Base-by-base conservation (phyloP, 2,329 filamentous ascomycete species). In the Microsporum audouinii region DNA sequence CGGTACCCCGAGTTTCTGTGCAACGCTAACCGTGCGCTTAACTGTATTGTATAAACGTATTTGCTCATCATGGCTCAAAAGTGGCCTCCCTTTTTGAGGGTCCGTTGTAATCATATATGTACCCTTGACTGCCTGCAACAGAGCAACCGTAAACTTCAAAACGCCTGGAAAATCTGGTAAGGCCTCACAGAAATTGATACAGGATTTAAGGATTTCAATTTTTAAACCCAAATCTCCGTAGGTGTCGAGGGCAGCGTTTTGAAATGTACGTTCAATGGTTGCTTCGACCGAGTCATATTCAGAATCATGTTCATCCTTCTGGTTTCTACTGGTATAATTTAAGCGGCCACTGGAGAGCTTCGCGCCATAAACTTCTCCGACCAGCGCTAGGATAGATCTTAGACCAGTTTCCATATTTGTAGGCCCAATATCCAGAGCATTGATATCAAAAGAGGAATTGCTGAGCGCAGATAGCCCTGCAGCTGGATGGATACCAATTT, bases 401-500 rank as follows among this genome's bases (percentile, higher is more conserved):
- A 75, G 70, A 61, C 73, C 76, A 29, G 69, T 66, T 64, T 76
- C 74, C 72, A 76, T 76, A 49, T 76, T 73, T 2, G 72, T 73
- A 6, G 72, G 68, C 1, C 73, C 73, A 60, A 74, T 63, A 64
- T 77, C 74, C 59, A 77, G 68, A 55, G 73, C 72, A 65, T 76
- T 76, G 29, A 77, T 72, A 64, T 76, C 72, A 65, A 76, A 75
- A 14, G 73, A 69, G 8, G 82, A 77, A 65, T 76, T 72, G 61
- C 85, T 87, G 34, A 94, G 77, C 10, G 87, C 86, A 31, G 90
- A 86, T 58, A 96, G 77, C 0, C 90, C 91, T 7, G 92, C 90
- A 17, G 92, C 92, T 45, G 94, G 94, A 74, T 97, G 92, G 39
- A 99, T 89, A 2, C 92, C 94, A 69, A 94, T 89, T 70, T 97